Percentiles rank a stretch among this genome's conserved stretches.
Conservation (phyloP, 768 basidiomycete genomes). For the Termitomyces sp. region DNA sequence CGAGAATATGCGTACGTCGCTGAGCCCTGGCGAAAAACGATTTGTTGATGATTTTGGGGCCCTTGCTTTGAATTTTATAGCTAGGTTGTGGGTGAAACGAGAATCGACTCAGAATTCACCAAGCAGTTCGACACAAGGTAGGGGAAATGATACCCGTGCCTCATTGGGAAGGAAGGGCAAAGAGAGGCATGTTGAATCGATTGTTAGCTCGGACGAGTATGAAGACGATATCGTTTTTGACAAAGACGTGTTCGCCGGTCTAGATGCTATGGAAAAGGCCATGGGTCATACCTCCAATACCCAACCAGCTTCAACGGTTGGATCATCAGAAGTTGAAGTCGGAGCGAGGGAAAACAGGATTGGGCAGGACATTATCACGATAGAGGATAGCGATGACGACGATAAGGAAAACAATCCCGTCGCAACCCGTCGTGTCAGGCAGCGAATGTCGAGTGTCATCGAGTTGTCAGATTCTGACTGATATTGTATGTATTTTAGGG, state of each 20-base stretch:
- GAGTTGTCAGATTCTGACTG: constrained; percentile 51
- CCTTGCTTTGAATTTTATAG: constrained; percentile 5
- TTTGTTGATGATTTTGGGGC: constrained; percentile 3
- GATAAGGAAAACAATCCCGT: constrained; percentile 62
- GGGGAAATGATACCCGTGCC: not conserved
- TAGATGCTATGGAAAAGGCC: constrained; percentile 22
- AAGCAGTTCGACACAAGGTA: not conserved
- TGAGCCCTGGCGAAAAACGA: not conserved
- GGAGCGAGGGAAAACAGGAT: not conserved
- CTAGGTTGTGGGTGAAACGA: not conserved
- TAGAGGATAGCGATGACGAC: constrained; percentile 41
- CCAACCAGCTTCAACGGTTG: constrained; percentile 3
- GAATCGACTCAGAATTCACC: not conserved
- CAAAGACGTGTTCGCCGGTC: constrained; percentile 21
- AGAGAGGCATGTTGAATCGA: not conserved
- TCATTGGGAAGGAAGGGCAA: constrained; percentile 1
- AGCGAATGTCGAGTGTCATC: constrained; percentile 38
- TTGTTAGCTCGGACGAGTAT: constrained; percentile 14
- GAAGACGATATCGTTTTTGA: constrained; percentile 19
- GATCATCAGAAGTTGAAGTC: constrained; percentile 2
- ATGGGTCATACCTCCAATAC: not conserved
- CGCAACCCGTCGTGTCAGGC: constrained; percentile 43
- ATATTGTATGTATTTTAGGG: not conserved
- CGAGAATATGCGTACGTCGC: constrained; percentile 7
- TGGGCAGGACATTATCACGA: constrained; percentile 30